Conservation (phyloP, 768 basidiomycete genomes). For the Termitomyces titanicus region DNA sequence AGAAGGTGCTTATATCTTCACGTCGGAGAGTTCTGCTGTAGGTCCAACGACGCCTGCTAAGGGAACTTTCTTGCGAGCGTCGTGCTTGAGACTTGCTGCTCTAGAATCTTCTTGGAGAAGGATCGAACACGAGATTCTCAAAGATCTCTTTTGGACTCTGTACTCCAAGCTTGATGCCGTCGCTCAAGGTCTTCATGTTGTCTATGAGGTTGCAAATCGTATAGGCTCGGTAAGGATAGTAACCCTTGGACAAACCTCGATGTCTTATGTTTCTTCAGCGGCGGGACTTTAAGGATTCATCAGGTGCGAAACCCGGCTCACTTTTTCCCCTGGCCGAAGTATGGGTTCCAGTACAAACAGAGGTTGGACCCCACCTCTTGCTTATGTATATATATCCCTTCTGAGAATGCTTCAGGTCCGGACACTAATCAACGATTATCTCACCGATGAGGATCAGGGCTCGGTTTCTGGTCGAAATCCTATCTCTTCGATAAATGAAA, state of each 20-base stretch:
- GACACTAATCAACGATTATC: slow-evolving; percentile 80
- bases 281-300: slow-evolving; percentile 87
- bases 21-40: slow-evolving; percentile 23
- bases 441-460: slow-evolving; percentile 88
- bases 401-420: slow-evolving; percentile 55
- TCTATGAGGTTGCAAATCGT: slow-evolving; percentile 86
- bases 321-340: slow-evolving; percentile 84
- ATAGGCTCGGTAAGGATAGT: slow-evolving; percentile 82
- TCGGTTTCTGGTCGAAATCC: slow-evolving; percentile 78
- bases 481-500: slow-evolving; percentile 91
- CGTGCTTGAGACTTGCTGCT: slow-evolving; percentile 62
- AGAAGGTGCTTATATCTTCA: slow-evolving; percentile 54
- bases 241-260: not conserved
- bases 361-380: slow-evolving; percentile 46
- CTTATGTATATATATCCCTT: not conserved
- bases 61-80: slow-evolving; percentile 38
- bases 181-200: slow-evolving; percentile 82
- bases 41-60: slow-evolving; percentile 22
- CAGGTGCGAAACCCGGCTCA: slow-evolving; percentile 69
- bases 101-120: slow-evolving; percentile 71
- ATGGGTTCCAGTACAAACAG: slow-evolving; percentile 85
- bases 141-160: slow-evolving; percentile 94
- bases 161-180: slow-evolving; percentile 96
- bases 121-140: slow-evolving; percentile 79
- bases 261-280: slow-evolving; percentile 44